phyloP scores from a whole-genome alignment of 1,139 yeast species.

The Yamadazyma epiphylla region DNA sequence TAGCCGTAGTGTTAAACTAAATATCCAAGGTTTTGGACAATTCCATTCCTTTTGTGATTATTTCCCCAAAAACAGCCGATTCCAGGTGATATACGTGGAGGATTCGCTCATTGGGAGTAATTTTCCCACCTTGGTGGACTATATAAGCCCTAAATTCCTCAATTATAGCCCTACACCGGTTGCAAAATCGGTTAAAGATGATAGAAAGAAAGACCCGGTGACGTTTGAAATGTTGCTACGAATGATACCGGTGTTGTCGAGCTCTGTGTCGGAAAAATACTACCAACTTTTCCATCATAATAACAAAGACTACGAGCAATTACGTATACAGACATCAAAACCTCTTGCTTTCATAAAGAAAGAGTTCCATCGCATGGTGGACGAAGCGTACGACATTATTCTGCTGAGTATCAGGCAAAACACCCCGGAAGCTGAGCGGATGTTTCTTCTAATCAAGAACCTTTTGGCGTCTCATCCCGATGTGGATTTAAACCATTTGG shows the following conservation, averaged over 20 bases:
- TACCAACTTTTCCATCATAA: constrained; percentile 42
- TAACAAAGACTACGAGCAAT: constrained; percentile 29
- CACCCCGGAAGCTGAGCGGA: constrained; percentile 33
- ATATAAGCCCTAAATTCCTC: constrained; percentile 10
- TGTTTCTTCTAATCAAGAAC: constrained; percentile 28
- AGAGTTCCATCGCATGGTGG: constrained; percentile 33
- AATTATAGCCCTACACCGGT: not conserved
- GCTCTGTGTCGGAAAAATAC: constrained; percentile 45
- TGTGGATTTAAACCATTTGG: constrained; percentile 50
- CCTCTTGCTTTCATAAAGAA: constrained; percentile 22
- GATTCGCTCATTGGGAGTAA: constrained; percentile 43
- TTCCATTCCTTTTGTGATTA: constrained; percentile 45
- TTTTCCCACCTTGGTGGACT: constrained; percentile 9
- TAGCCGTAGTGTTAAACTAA: constrained; percentile 41
- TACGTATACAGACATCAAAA: constrained; percentile 29
- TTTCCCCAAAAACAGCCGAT: constrained; percentile 45
- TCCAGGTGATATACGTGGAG: constrained; percentile 52
- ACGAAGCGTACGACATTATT: constrained; percentile 35
- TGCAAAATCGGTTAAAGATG: not conserved
- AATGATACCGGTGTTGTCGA: constrained; percentile 44
- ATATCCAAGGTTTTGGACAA: constrained; percentile 40
- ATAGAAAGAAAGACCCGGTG: constrained; percentile 11
- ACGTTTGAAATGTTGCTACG: constrained; percentile 45
- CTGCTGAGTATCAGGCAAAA: constrained; percentile 40
- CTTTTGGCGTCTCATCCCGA: constrained; percentile 36